Conservation (phyloP, 2,329 filamentous ascomycete genomes). For the Sarocladium strictum region DNA sequence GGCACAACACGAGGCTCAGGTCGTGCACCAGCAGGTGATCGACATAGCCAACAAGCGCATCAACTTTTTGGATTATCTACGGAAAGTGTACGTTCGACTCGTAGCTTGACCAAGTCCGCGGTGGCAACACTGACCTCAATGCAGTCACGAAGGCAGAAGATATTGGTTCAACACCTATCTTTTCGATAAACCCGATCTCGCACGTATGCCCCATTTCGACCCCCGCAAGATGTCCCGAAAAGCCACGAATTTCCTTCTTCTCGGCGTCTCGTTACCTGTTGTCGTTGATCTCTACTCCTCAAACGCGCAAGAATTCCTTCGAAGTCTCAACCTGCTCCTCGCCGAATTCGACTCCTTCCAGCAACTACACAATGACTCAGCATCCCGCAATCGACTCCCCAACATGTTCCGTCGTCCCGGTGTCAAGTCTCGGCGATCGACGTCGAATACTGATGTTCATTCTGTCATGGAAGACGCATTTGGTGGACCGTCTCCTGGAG, state of each 20-base stretch:
- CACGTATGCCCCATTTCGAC: constrained; percentile 80
- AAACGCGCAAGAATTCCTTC: constrained; percentile 78
- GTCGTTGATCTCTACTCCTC: constrained; percentile 83
- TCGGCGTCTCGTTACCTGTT: constrained; percentile 84
- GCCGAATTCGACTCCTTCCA: constrained; percentile 93
- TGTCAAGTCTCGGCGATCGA: constrained; percentile 51
- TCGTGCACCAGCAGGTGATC: constrained; percentile 62
- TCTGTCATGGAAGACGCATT: constrained; percentile 24
- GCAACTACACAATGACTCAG: constrained; percentile 72
- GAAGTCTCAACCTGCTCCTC: constrained; percentile 77
- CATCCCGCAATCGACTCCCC: constrained; percentile 70
- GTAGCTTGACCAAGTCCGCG: neutral
- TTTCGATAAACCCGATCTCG: constrained; percentile 76
- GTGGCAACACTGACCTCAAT: constrained; percentile 6
- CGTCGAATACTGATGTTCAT: constrained; percentile 38
- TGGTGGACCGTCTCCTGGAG: constrained; percentile 17
- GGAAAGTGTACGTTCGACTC: constrained; percentile 67
- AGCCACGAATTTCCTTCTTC: constrained; percentile 87
- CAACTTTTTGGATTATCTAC: constrained; percentile 85
- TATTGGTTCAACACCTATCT: constrained; percentile 99
- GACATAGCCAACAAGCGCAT: constrained; percentile 89
- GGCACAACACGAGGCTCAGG: constrained; percentile 39
- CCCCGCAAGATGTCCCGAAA: constrained; percentile 77
- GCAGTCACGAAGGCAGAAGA: constrained; percentile 82
- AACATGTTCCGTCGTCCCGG: constrained; percentile 72